A percentile compares a stretch with the other conserved stretches of the same genome.
Conservation (phyloP, 2,329 filamentous ascomycete genomes). For the Ceratocystis papillata region DNA sequence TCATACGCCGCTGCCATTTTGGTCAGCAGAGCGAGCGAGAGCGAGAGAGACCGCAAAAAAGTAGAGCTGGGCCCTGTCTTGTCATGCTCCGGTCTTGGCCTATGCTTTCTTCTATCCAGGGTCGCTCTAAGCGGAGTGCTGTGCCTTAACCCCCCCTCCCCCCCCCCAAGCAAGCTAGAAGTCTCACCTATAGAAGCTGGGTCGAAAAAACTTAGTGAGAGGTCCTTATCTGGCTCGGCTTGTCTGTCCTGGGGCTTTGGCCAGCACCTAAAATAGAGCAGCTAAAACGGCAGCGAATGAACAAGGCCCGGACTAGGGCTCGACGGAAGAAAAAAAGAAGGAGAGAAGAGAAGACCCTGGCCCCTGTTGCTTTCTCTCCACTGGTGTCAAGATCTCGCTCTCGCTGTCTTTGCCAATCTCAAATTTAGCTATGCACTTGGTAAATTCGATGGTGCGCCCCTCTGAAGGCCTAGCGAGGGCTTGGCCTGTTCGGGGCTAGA, state of each 20-base stretch:
- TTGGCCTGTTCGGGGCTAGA: too few species aligned
- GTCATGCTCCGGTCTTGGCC: conserved; percentile 8
- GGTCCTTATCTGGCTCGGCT: background rate
- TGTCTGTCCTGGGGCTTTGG: background rate
- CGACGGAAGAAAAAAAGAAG: background rate
- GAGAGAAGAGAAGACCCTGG: background rate
- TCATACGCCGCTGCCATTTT: conserved; percentile 3
- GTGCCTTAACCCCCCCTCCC: background rate
- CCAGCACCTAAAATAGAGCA: conserved; percentile 10
- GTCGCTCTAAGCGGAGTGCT: conserved; percentile 6
- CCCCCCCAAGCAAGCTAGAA: background rate
- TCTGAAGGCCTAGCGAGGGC: too few species aligned
- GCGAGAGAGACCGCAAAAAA: background rate
- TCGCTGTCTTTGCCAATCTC: background rate
- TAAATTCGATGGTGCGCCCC: too few species aligned
- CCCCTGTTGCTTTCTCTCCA: background rate
- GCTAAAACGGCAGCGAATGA: conserved; percentile 11
- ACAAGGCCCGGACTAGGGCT: background rate
- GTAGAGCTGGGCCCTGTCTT: background rate
- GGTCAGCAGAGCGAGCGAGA: background rate
- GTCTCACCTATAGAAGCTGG: background rate
- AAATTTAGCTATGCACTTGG: too few species aligned
- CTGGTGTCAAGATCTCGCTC: background rate
- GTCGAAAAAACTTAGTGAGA: background rate
- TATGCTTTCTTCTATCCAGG: background rate